Evolutionary conservation across 495 filamentous ascomycete genomes (phyloP), one percentile per base, ranked within the genome.

Genomic region (Darksidea phi): DNA sequence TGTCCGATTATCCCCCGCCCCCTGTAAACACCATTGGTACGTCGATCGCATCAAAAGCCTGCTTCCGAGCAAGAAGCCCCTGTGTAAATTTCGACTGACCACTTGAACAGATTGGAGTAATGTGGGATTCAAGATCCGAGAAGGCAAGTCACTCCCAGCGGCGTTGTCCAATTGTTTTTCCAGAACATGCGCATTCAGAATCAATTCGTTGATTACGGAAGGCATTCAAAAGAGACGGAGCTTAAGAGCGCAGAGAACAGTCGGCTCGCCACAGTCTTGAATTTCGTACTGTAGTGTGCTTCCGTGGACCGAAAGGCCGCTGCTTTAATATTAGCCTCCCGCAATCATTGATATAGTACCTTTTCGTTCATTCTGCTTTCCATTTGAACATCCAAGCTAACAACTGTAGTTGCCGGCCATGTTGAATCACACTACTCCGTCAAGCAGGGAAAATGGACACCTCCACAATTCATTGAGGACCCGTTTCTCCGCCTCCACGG

Each of bases 101-200:
- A 59, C 28, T 12, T 53, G 28, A 47, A 65, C 74, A 79, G 91
- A 96, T 81, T 97, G 93, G 93, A 79, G 78, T 66, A 84, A 96
- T 71, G 81, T 97, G 45, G 93, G 93, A 57, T 97, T 97, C 78
- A 83, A 82, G 70, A 86, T 96, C 54, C 89, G 91, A 48, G 91
- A 96, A 81, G 89, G 90, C 88, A 77, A 52, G 76, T 47, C 37
- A 28, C 59, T 6, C 28, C 28, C 28, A 32, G 28, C 28, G 4
- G 28, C 28, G 28, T 3, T 32, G 3, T n/a, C n/a, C n/a, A n/a
- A n/a, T n/a, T n/a, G n/a, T n/a, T n/a, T n/a, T n/a, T n/a, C n/a
- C n/a, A n/a, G n/a, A n/a, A n/a, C n/a, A n/a, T n/a, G n/a, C n/a
- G n/a, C n/a, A n/a, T n/a, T n/a, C 53, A 5, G 41, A 3, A 43